Conservation (phyloP, 139 green algal genomes). For the Astrephomene gubernaculifera region DNA sequence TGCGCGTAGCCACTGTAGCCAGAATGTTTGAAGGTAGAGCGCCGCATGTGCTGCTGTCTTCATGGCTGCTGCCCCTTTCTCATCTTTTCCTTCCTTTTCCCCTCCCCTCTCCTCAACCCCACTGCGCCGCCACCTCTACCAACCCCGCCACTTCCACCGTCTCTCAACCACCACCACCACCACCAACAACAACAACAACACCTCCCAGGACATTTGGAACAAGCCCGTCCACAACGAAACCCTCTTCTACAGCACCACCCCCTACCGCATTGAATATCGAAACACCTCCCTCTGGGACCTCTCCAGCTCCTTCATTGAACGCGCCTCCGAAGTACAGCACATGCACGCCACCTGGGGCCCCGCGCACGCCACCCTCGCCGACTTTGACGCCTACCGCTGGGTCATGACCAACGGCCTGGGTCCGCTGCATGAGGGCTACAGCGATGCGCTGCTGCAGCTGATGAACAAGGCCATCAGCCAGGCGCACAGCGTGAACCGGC, state of each 20-base stretch:
- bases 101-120: too few species aligned
- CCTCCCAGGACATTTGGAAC: constrained; percentile 36
- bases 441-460: constrained; percentile 28
- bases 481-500: not conserved
- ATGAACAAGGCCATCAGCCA: not conserved
- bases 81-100: too few species aligned
- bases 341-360: constrained; percentile 5
- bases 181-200: too few species aligned
- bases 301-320: constrained; percentile 4
- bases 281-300: constrained; percentile 30
- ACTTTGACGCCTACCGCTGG: constrained; percentile 33
- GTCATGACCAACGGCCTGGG: constrained; percentile 22
- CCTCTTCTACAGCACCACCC: constrained; percentile 1
- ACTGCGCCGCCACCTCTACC: too few species aligned
- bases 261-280: constrained; percentile 6
- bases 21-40: too few species aligned
- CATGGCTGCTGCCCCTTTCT: too few species aligned
- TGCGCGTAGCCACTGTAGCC: too few species aligned
- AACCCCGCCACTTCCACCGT: too few species aligned
- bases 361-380: not conserved
- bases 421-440: not conserved
- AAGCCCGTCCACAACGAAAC: constrained; percentile 27
- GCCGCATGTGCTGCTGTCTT: too few species aligned
- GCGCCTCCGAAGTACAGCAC: constrained; percentile 30
- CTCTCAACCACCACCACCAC: too few species aligned